Evolutionary conservation across 2,329 filamentous ascomycete species (phyloP).

Genomic region (Myriangium duriaei): DNA sequence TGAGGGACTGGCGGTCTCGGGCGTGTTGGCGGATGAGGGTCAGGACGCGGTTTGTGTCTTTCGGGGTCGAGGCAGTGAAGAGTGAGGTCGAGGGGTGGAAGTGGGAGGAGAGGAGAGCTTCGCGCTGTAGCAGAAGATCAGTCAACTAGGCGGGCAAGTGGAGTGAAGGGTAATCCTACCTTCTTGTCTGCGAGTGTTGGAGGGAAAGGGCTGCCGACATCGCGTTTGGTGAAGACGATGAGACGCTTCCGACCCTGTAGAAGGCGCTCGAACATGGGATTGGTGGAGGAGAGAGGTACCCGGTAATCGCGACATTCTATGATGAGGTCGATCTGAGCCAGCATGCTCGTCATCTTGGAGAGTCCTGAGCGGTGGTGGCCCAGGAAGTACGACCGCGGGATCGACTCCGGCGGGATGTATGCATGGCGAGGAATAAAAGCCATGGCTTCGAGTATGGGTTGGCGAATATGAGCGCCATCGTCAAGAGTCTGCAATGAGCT

Average conservation of each 20-base stretch:
- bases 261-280: constrained; percentile 73
- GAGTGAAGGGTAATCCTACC: background rate
- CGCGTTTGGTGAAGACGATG: constrained; percentile 83
- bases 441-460: background rate
- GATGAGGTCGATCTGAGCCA: constrained; percentile 73
- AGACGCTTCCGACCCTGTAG: constrained; percentile 57
- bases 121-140: constrained; percentile 1
- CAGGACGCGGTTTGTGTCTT: constrained; percentile 35
- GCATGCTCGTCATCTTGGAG: constrained; percentile 65
- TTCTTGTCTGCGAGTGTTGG: constrained; percentile 3
- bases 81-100: constrained; percentile 2
- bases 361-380: constrained; percentile 82
- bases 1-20: constrained; percentile 46
- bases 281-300: constrained; percentile 76
- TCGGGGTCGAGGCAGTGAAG: constrained; percentile 17
- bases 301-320: constrained; percentile 93
- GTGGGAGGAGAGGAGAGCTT: constrained; percentile 5
- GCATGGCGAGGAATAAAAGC: constrained; percentile 59
- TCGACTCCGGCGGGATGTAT: constrained; percentile 61
- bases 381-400: constrained; percentile 84
- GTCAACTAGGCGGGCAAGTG: background rate
- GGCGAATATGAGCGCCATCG: background rate
- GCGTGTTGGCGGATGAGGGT: constrained; percentile 41
- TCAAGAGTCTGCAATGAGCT: constrained; percentile 8
- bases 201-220: constrained; percentile 44